A percentile compares a stretch with the other conserved stretches of the same genome.
Evolutionary conservation across 225 moss, liverwort and hornwort genomes (phyloP).

Genomic region (Pseudisothecium myosuroides): DNA sequence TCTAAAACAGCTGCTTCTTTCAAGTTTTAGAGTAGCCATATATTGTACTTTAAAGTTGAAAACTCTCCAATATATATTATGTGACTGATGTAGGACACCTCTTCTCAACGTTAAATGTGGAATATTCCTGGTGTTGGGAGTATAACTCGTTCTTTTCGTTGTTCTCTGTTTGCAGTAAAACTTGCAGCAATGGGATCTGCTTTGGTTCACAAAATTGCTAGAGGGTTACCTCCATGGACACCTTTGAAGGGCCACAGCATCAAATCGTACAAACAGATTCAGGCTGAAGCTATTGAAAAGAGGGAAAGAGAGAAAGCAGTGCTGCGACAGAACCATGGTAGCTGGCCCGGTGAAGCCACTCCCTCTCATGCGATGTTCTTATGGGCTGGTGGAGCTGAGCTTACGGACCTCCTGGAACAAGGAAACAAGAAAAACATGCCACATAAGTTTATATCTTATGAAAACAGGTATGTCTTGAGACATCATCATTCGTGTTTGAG

Average conservation of each 20-base stretch:
- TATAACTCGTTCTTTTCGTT: not conserved
- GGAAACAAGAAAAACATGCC: slow-evolving; percentile 43
- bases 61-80: not conserved
- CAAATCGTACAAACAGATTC: slow-evolving; percentile 88
- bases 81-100: not conserved
- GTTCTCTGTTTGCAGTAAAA: slow-evolving; percentile 45
- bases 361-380: slow-evolving; percentile 80
- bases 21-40: not conserved
- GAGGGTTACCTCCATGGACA: slow-evolving; percentile 71
- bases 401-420: slow-evolving; percentile 65
- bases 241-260: slow-evolving; percentile 81
- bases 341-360: slow-evolving; percentile 86
- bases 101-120: not conserved
- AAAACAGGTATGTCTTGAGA: slow-evolving; percentile 15
- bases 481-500: not conserved
- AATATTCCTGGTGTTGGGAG: not conserved
- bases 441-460: slow-evolving; percentile 78
- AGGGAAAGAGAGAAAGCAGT: slow-evolving; percentile 93
- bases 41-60: not conserved
- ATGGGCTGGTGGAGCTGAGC: slow-evolving; percentile 91
- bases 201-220: slow-evolving; percentile 75
- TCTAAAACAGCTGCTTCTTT: not conserved
- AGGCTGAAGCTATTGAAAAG: slow-evolving; percentile 85
- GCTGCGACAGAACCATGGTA: slow-evolving; percentile 56
- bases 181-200: slow-evolving; percentile 66